These are phyloP conservation scores for Lachnellula cervina DNA, from an alignment of 2,329 filamentous ascomycete genomes.

Conservation along the genomic window DNA sequence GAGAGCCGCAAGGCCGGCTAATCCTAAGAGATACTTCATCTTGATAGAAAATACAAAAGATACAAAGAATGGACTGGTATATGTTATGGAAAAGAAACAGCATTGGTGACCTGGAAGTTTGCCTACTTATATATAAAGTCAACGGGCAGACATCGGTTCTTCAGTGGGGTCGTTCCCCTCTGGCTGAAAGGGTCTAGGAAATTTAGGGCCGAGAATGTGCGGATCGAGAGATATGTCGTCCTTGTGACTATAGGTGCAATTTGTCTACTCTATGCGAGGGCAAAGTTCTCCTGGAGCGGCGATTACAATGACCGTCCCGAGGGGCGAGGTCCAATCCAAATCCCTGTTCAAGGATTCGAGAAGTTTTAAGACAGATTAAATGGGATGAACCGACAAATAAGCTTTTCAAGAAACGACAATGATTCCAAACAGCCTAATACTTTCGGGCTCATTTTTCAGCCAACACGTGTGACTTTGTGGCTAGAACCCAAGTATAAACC, in stretches of 20 bases:
- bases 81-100: constrained; percentile 11
- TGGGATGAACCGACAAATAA: constrained; percentile 7
- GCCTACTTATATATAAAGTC: constrained; percentile 13
- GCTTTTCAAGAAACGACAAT: neutral
- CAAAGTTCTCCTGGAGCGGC: constrained; percentile 4
- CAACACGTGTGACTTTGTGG: constrained; percentile 6
- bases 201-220: constrained; percentile 17
- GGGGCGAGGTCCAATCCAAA: constrained; percentile 13
- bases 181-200: constrained; percentile 21
- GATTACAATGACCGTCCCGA: constrained; percentile 2
- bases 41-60: constrained; percentile 8
- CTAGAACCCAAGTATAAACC: constrained; percentile 6
- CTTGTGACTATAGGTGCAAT: constrained; percentile 17
- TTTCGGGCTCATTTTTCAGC: constrained; percentile 3
- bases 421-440: constrained; percentile 9
- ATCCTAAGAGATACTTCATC: constrained; percentile 21
- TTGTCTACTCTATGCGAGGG: constrained; percentile 12
- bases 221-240: constrained; percentile 12
- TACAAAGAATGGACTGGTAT: neutral
- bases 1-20: constrained; percentile 19
- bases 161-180: constrained; percentile 8
- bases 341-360: constrained; percentile 8
- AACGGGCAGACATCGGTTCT: neutral
- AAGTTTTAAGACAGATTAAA: constrained; percentile 10
- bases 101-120: neutral